Evolutionary conservation across 1,139 yeast species (phyloP), one percentile per base, ranked within the genome.

Genomic region (Taphrina deformans): DNA sequence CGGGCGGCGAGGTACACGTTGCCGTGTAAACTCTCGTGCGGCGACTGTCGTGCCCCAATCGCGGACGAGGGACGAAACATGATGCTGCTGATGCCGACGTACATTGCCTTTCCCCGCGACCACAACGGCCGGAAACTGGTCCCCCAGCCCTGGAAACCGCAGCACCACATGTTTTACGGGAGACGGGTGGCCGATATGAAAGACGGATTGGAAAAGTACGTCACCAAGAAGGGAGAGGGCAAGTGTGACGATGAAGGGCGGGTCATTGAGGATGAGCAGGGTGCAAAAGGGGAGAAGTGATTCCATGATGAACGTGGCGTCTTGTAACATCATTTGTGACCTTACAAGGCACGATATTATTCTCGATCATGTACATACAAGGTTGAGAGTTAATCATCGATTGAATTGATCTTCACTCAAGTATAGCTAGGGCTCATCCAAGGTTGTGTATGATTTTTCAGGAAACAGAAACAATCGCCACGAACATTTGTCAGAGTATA

Each of bases 21-120:
- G 18, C 65, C 65, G 31, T 51, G 59, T 46, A 61, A 61, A 52
- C 29, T 61, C 12, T 31, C 52, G 14, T 61, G 65, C 53, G 27
- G 26, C 2, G 12, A 41, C 23, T 61, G 65, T 35, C 59, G 29
- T n/a, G 51, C 65, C 2, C 46, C 65, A 5, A 16, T 61, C 26
- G 41, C 48, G 45, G 65, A 61, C 50, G 65, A 61, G 31, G 65
- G 65, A 5, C 59, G 65, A 10, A 61, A 61, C 60, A 61, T 61
- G 65, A 53, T 61, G 65, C 16, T 61, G 46, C 23, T 61, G 45
- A 33, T 61, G 53, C 65, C 65, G n/a, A 41, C 56, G 26, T 53
- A 44, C 21, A 14, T 61, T 31, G 18, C 41, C 35, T 61, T 61
- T 18, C 31, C 59, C 16, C 52, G 65, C 29, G 53, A 61, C 38